Base-by-base conservation (phyloP, 2,329 filamentous ascomycete genomes). In the Escovopsis sp. region DNA sequence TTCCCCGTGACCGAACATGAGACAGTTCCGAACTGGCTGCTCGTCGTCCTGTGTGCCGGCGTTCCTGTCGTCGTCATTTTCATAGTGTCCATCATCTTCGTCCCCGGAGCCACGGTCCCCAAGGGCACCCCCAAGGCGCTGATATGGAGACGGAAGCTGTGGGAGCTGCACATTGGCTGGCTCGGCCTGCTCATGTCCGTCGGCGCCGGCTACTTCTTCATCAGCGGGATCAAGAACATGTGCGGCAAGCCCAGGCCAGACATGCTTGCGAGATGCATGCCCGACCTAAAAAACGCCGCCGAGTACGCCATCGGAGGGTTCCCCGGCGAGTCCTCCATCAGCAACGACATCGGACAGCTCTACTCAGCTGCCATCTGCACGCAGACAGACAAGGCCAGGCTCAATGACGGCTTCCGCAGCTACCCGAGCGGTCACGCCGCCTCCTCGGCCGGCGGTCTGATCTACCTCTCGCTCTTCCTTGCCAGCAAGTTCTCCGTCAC, bases 111-210 rank as follows among this genome's bases (percentile, higher is more conserved):
- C 5, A 77, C 76, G 2, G 75, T 79, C 1, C 68, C 72, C 13
- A 64, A 63, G 29, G 66, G 68, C 15, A 76, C 78, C 0, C 74
- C 81, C 2, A 68, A 67, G 43, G 56, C 67, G 4, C 58, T 83
- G 36, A 65, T 87, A 31, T 86, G 83, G 76, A 73, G 72, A 51
- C 71, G 83, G 44, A 94, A 90, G 59, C 55, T 94, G 2, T 94
- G 88, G 86, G 87, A 94, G 55, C 76, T 83, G 54, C 85, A 94
- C 52, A 76, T 75, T 2, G 86, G 83, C 39, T 84, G 79, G 74
- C 73, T 94, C 48, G 87, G 87, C 0, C 66, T 94, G 3, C 82
- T 67, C 1, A 63, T 94, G 14, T 74, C 81, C 3, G 62, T 85
- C 9, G 74, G 77, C 3, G 65, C 72, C 2, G 70, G 80, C 4